Evolutionary conservation across 2,329 filamentous ascomycete species (phyloP), one percentile per base, ranked within the genome.

Genomic region (Periconia macrospinosa): DNA sequence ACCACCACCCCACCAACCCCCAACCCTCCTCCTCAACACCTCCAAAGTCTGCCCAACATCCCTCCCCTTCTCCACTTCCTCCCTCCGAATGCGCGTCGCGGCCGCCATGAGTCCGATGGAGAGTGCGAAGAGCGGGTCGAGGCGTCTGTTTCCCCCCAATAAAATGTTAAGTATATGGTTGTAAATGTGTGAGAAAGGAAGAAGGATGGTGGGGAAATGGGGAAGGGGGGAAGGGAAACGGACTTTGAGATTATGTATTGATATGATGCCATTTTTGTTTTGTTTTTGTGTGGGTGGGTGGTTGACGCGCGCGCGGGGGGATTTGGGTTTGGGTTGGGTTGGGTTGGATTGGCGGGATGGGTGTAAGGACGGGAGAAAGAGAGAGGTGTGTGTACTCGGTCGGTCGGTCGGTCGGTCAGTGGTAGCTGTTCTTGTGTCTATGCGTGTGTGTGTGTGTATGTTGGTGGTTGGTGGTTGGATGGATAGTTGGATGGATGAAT

Each of bases 81-180:
- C 79, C 15, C 79, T 73, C 45, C 75, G 66, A 43, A 75, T 74
- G 20, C 72, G 67, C 46, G 70, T 72, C 5, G 59, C 64, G 14
- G 78, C 78, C 8, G 79, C 79, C 0, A 72, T 69, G 48, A 76
- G 58, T 47, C 79, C 79, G 50, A 81, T 77, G n/a, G 71, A 71
- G 48, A 80, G 60, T 30, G 79, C 78, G 65, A 81, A 81, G 50
- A 80, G 52, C 37, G 79, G 79, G 53, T 81, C 79, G 49, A 81
- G 72, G 45, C 69, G 62, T 65, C 78, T 81, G 47, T 45, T 30
- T 33, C 20, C 5, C 17, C n/a, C n/a, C n/a, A n/a, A n/a, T 23
- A 40, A 19, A 8, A n/a, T n/a, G 15, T 8, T 41, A 41, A 19
- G 14, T 15, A 19, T 15, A 19, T 14, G 15, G 49, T 33, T 45